A percentile compares a stretch with the other conserved stretches of the same genome.
phyloP scores from a whole-genome alignment of 192 early-diverging fungal species.

The Geranomyces michiganensis region DNA sequence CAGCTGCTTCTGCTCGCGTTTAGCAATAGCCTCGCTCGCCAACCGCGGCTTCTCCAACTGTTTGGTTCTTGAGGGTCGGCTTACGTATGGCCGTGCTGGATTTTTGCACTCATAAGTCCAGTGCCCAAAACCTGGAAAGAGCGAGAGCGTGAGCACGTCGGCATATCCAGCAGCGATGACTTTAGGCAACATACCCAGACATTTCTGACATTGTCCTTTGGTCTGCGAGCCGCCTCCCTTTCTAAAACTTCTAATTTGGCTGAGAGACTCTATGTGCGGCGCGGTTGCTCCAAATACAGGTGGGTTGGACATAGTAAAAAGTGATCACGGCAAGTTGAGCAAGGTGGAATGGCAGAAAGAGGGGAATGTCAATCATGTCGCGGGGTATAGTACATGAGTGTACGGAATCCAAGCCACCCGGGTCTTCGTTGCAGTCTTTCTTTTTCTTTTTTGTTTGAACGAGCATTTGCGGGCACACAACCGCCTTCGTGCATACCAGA shows the following conservation, averaged over 20 bases:
- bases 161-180: not conserved
- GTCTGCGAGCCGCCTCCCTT: constrained; percentile 9
- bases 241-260: constrained; percentile 18
- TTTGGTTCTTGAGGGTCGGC: constrained; percentile 23
- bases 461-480: too few relatives aligned
- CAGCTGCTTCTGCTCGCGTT: not conserved
- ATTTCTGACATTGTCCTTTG: constrained; percentile 33
- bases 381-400: too few relatives aligned
- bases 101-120: constrained; percentile 33
- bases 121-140: constrained; percentile 22
- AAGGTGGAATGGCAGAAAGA: too few relatives aligned
- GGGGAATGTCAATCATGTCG: too few relatives aligned
- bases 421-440: too few relatives aligned
- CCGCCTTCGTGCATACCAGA: not conserved
- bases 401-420: too few relatives aligned
- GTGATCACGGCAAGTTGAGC: too few relatives aligned
- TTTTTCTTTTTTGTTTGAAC: too few relatives aligned
- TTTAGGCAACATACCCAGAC: constrained; percentile 23
- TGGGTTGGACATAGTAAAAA: not conserved
- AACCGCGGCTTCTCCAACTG: constrained; percentile 22
- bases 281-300: constrained; percentile 19
- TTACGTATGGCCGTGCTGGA: constrained; percentile 15
- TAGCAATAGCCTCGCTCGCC: constrained; percentile 11
- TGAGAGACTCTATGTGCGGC: constrained; percentile 15
- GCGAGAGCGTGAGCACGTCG: too few relatives aligned